Evolutionary conservation across 805 yeast species (phyloP), one percentile per base, ranked within the genome.

Genomic region (Candida lessepsii): DNA sequence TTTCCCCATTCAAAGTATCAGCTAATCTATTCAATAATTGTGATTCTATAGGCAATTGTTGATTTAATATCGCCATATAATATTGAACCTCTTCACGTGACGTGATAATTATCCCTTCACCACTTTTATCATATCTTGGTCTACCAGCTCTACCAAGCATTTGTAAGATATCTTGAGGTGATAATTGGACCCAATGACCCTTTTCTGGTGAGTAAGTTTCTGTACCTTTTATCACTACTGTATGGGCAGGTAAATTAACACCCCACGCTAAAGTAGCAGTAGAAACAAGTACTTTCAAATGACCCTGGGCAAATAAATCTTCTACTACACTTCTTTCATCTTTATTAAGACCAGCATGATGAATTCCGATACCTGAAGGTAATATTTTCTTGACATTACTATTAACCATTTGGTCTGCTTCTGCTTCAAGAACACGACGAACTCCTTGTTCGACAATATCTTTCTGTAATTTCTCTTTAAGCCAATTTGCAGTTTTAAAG

Each of bases 61-160:
- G 95, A 56, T 89, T 90, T 48, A 89, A 67, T n/a, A 91, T 75
- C 0, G 96, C 95, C 52, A 93, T 70, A 54, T 89, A 91, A 56
- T 88, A 90, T 48, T 86, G 91, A 13, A 91, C 73, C 52, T 89
- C 95, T 15, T 81, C 80, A 43, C 86, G 93, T 0, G 90, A 75
- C 0, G 98, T 93, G 35, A 91, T 87, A 23, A 91, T 86, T 3
- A 91, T 80, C 66, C 98, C 99, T 51, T 87, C 96, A 53, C 99
- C 99, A 53, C 80, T 78, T 13, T 80, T 80, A 60, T 91, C 99
- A 62, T 84, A 93, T 39, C 96, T 73, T 0, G 99, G 99, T 61
- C 99, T 76, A 51, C 98, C 98, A 14, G 98, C 98, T 67, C 98
- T 79, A 26, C 98, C 98, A n/a, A 91, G 70, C 98, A 91, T 91